Evolutionary conservation across 768 basidiomycete genomes (phyloP), one percentile per base, ranked within the genome.

Genomic region (Trametes punicea): DNA sequence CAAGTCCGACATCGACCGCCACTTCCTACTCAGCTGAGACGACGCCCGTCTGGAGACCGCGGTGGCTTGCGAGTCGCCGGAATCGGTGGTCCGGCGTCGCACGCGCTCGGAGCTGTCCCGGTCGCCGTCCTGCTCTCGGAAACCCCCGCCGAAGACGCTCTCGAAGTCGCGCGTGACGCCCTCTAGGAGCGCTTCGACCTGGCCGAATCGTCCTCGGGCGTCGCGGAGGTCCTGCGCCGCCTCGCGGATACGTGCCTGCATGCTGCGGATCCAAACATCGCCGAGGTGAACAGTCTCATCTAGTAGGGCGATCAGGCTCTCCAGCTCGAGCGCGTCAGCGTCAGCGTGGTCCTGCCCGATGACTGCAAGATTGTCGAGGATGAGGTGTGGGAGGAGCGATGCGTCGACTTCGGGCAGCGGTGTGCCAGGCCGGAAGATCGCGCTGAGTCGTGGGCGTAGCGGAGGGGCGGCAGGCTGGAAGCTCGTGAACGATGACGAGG

Each of bases 61-160:
- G 0, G 85, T 87, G 21, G 65, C 65, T 50, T 83, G 79, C 1
- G 87, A 88, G 66, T 87, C 85, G 64, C 81, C 79, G n/a, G 87
- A 88, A 45, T 81, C 84, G 51, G 84, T 77, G 13, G 79, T 75
- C 1, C 69, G 67, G n/a, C 73, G 71, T 36, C 76, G 73, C 25
- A 54, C 56, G 36, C 67, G 62, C 49, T 60, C 63, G 13, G 38
- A 29, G 33, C 51, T 51, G n/a, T 64, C 60, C 26, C 51, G 51
- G 6, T 18, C 18, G 16, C 46, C 44, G 18, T 20, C 40, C 18
- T 21, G 11, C 18, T 41, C 40, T n/a, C 46, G 29, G 47, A 60
- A 49, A 3, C 69, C 69, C 20, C 67, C 56, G 6, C 65, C 64
- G 29, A 81, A 58, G n/a, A 75, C 77, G n/a, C 73, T 74, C 45